Percentiles rank a stretch among this genome's conserved stretches.
phyloP scores from a whole-genome alignment of 257 asterid genomes.

The Jaltomata sinuosa region DNA sequence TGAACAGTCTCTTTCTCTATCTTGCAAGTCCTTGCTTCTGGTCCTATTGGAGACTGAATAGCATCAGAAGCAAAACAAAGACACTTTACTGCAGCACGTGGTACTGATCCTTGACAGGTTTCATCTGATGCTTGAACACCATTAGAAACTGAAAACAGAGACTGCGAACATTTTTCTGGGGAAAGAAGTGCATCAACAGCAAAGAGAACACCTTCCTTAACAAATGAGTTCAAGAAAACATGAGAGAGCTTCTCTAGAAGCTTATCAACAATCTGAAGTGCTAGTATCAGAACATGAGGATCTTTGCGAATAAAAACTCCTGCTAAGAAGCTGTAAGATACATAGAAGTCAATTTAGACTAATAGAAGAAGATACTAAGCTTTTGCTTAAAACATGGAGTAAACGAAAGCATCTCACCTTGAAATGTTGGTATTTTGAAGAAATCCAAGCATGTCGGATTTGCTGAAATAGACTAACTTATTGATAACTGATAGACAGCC shows the following conservation, averaged over 20 bases:
- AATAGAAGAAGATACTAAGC: conserved; percentile 1
- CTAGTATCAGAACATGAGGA: conserved; percentile 56
- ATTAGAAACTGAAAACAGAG: conserved; percentile 37
- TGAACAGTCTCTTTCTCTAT: conserved; percentile 52
- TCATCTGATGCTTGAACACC: conserved; percentile 32
- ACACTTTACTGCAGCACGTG: conserved; percentile 40
- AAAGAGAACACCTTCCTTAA: conserved; percentile 81
- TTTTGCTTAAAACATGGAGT: conserved; percentile 3
- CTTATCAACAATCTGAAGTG: conserved; percentile 73
- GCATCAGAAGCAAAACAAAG: conserved; percentile 59
- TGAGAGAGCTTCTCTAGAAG: conserved; percentile 68
- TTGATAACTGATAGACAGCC: conserved; percentile 79
- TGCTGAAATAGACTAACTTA: conserved; percentile 77
- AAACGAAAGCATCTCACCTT: conserved; percentile 37
- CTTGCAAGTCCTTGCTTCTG: conserved; percentile 45
- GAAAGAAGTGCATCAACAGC: conserved; percentile 59
- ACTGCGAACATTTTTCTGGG: conserved; percentile 40
- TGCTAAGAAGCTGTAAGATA: conserved; percentile 72
- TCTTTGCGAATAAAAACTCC: conserved; percentile 89
- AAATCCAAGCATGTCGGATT: conserved; percentile 53
- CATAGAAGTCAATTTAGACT: not conserved
- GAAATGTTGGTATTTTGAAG: conserved; percentile 58
- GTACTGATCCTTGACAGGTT: conserved; percentile 20
- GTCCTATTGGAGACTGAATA: conserved; percentile 28
- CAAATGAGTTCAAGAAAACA: conserved; percentile 56